Conservation (phyloP, 2,329 filamentous ascomycete genomes). For the Ascochyta clinopodiicola region DNA sequence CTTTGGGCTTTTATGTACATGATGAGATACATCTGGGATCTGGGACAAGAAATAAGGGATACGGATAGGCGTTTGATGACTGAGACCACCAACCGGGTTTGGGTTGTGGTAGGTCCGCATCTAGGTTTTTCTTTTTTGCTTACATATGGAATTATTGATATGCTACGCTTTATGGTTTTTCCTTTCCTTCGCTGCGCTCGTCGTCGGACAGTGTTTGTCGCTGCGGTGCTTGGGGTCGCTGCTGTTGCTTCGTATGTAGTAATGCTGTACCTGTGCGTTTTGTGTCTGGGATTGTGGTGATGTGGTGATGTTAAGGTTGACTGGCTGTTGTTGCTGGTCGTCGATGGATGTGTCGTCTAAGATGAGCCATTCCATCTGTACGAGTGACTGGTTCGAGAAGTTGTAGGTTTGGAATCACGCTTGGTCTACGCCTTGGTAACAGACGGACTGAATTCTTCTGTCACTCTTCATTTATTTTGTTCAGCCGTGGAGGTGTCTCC, state of each 20-base stretch:
- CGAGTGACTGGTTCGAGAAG: too few relatives aligned
- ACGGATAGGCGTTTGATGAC: constrained; percentile 21
- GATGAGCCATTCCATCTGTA: too few relatives aligned
- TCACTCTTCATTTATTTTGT: too few relatives aligned
- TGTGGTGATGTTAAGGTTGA: too few relatives aligned
- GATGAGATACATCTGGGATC: neutral
- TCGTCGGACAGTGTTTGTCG: neutral
- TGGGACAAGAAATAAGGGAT: neutral
- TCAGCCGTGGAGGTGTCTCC: too few relatives aligned
- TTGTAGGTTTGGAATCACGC: too few relatives aligned
- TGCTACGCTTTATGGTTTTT: neutral
- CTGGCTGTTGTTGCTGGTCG: too few relatives aligned
- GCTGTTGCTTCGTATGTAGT: neutral
- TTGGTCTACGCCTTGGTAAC: too few relatives aligned
- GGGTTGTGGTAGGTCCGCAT: constrained; percentile 38
- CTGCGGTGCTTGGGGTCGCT: neutral
- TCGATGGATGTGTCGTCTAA: too few relatives aligned
- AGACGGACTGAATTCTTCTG: too few relatives aligned
- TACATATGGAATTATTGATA: neutral
- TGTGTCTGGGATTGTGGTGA: neutral
- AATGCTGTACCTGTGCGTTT: neutral
- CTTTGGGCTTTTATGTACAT: constrained; percentile 5
- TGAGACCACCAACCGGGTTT: constrained; percentile 31
- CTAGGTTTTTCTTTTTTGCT: neutral
- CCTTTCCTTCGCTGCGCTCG: neutral